Conservation (phyloP, 169 alveolate genomes). For the Plasmodium blacklocki region DNA sequence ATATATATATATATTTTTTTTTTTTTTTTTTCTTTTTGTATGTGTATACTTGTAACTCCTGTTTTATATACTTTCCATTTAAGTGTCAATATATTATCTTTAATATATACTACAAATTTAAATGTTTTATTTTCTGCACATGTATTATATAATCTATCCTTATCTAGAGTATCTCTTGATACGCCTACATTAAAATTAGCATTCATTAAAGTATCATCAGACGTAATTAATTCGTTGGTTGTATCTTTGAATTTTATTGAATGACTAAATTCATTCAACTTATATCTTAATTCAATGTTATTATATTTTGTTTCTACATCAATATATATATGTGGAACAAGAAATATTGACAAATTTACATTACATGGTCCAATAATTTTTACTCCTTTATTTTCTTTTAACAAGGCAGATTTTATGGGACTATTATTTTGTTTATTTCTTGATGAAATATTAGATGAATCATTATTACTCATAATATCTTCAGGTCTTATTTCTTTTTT, state of each 20-base stretch:
- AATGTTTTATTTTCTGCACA: neutral
- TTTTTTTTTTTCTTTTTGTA: neutral
- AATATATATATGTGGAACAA: conserved; percentile 40
- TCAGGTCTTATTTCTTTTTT: no score
- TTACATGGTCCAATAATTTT: conserved; percentile 49
- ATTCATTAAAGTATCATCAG: no score
- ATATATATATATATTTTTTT: neutral
- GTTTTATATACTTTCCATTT: conserved; percentile 4
- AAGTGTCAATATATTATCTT: conserved; percentile 1
- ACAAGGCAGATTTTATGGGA: conserved; percentile 28
- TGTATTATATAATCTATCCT: neutral
- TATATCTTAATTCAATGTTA: neutral
- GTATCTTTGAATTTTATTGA: neutral
- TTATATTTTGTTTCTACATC: neutral
- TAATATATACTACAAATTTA: conserved; percentile 1
- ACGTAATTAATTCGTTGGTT: no score
- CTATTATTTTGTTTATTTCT: no score
- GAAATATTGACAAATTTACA: conserved; percentile 14
- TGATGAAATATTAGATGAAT: no score
- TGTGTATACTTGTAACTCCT: neutral
- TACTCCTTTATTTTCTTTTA: conserved; percentile 35
- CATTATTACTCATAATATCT: no score
- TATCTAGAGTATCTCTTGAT: no score
- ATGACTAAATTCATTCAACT: neutral
- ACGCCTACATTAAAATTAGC: no score